phyloP scores from a whole-genome alignment of 2,329 filamentous ascomycete species.

The Verticillium dahliae region DNA sequence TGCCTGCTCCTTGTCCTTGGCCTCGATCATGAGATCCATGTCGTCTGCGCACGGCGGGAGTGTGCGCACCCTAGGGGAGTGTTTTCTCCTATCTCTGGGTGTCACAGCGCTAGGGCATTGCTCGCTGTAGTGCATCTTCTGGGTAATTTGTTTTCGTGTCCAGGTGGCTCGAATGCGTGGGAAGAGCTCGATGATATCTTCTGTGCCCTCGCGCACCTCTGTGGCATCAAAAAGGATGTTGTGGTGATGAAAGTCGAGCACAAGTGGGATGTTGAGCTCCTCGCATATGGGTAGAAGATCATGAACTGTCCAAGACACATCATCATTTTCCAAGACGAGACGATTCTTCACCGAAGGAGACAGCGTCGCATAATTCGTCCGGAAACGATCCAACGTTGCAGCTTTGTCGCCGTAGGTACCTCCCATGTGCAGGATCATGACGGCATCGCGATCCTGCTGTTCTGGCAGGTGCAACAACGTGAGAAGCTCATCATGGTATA shows the following conservation, averaged over 20 bases:
- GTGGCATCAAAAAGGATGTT: slow-evolving; percentile 80
- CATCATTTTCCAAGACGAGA: slow-evolving; percentile 88
- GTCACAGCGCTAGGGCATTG: slow-evolving; percentile 71
- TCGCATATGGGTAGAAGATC: slow-evolving; percentile 86
- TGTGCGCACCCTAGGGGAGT: slow-evolving; percentile 70
- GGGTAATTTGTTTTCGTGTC: slow-evolving; percentile 75
- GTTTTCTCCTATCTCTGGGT: slow-evolving; percentile 71
- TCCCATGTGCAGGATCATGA: slow-evolving; percentile 94
- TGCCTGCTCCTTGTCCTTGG: slow-evolving; percentile 95
- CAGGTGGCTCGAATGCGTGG: slow-evolving; percentile 78
- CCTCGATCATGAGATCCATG: slow-evolving; percentile 99
- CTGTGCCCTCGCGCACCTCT: slow-evolving; percentile 73
- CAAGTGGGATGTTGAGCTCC: slow-evolving; percentile 87
- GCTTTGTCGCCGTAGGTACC: slow-evolving; percentile 83
- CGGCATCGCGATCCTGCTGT: slow-evolving; percentile 75
- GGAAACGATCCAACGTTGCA: slow-evolving; percentile 72
- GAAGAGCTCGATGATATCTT: slow-evolving; percentile 69
- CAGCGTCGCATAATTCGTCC: slow-evolving; percentile 62
- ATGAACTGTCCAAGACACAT: slow-evolving; percentile 88
- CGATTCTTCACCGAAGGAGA: slow-evolving; percentile 68
- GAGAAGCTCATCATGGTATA: slow-evolving; percentile 84
- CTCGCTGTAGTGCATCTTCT: slow-evolving; percentile 98
- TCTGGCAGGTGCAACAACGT: slow-evolving; percentile 68
- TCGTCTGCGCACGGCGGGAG: slow-evolving; percentile 75
- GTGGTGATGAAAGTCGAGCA: slow-evolving; percentile 92